phyloP scores from a whole-genome alignment of 2,329 filamentous ascomycete genomes.

The Passalora sequoiae region DNA sequence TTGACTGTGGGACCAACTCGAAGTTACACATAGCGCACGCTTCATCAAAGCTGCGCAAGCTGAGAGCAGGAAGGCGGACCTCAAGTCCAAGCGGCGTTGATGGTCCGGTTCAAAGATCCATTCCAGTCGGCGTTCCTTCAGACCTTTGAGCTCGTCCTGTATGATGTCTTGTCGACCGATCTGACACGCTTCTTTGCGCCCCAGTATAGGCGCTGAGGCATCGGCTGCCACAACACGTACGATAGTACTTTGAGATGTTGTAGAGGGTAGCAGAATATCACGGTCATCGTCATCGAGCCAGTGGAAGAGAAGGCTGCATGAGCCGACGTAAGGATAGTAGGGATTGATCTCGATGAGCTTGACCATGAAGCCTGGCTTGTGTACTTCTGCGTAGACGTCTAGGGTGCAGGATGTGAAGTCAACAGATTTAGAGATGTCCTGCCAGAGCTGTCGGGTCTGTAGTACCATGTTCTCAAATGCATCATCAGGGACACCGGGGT shows the following conservation, averaged over 20 bases:
- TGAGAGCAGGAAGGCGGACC: no score
- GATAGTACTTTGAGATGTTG: not conserved
- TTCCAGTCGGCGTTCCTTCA: not conserved
- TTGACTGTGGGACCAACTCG: no score
- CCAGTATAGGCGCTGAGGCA: slow-evolving; percentile 4
- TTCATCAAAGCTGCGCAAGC: no score
- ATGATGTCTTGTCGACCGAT: slow-evolving; percentile 3
- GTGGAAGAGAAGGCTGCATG: slow-evolving; percentile 8
- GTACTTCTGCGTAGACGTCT: slow-evolving; percentile 11
- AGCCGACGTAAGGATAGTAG: slow-evolving; percentile 5
- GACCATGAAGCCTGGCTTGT: slow-evolving; percentile 7
- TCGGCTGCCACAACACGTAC: slow-evolving; percentile 8
- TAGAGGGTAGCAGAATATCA: slow-evolving; percentile 2
- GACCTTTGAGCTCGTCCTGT: slow-evolving; percentile 1
- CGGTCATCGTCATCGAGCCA: slow-evolving; percentile 6
- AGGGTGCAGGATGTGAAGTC: slow-evolving; percentile 1
- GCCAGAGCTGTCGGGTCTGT: not conserved
- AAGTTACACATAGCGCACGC: no score
- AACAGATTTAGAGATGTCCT: not conserved
- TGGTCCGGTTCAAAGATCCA: not conserved
- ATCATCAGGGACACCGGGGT: slow-evolving; percentile 1
- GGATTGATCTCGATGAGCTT: slow-evolving; percentile 12
- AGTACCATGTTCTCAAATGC: slow-evolving; percentile 2
- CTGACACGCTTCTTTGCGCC: slow-evolving; percentile 6
- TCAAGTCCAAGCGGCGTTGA: not conserved